Percentiles rank a stretch among this genome's conserved stretches.
phyloP scores from a whole-genome alignment of 805 yeast genomes.

The Wickerhamomyces xylosicus region DNA sequence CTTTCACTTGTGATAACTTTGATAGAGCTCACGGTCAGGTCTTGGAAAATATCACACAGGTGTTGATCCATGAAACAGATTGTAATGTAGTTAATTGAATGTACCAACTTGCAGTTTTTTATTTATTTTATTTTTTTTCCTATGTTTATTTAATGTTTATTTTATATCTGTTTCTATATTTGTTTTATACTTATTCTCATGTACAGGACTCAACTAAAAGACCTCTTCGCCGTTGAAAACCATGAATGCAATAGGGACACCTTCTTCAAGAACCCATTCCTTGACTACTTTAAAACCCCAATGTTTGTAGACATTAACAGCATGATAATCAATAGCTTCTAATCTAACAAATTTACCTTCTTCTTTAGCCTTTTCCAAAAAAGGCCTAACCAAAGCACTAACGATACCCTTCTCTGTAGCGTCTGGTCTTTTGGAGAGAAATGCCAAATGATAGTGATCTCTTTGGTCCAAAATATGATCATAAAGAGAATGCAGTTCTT shows the following conservation, averaged over 20 bases:
- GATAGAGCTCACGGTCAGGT: neutral
- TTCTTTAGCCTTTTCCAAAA: constrained; percentile 8
- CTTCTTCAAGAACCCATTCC: neutral
- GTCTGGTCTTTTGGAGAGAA: neutral
- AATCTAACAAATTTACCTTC: constrained; percentile 10
- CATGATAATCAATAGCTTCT: constrained; percentile 12
- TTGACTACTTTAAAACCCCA: constrained; percentile 10
- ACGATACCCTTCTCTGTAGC: constrained; percentile 6
- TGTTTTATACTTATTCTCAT: too few relatives aligned
- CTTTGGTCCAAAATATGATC: neutral
- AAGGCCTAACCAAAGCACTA: constrained; percentile 13
- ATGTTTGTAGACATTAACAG: constrained; percentile 10
- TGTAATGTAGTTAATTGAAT: neutral
- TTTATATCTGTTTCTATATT: too few relatives aligned
- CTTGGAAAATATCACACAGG: neutral
- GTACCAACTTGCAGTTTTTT: too few relatives aligned
- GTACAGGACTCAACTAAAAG: too few relatives aligned
- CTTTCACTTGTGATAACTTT: constrained; percentile 50
- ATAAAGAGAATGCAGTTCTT: neutral
- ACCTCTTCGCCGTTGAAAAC: neutral
- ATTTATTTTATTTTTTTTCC: too few relatives aligned
- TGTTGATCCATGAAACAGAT: neutral
- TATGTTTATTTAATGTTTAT: too few relatives aligned
- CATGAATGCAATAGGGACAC: neutral
- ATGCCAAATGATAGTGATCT: neutral